Conservation (phyloP, 345 rosid species). For the Brassica napus region Da-Ae NC_063440.1:23482001-23482500, state of each 20-base stretch:
- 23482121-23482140: conserved; percentile 9
- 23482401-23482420: neutral
- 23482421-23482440: neutral
- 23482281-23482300: conserved; percentile 21
- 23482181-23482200: conserved; percentile 28
- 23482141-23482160: conserved; percentile 14
- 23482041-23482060: conserved; percentile 35
- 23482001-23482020: conserved; percentile 16
- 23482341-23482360: neutral
- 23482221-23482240: conserved; percentile 36
- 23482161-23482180: conserved; percentile 29
- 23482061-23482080: conserved; percentile 32
- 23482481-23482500: neutral
- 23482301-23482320: conserved; percentile 35
- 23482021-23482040: conserved; percentile 36
- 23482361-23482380: neutral
- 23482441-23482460: neutral
- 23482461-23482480: neutral
- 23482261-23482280: conserved; percentile 18
- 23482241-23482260: conserved; percentile 22
- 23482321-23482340: conserved; percentile 12
- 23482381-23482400: neutral
- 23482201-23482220: conserved; percentile 11
- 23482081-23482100: conserved; percentile 17
- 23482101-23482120: neutral